Evolutionary conservation across 352 stramenopile species (phyloP).

Genomic region (Globisporangium apiculatum): DNA sequence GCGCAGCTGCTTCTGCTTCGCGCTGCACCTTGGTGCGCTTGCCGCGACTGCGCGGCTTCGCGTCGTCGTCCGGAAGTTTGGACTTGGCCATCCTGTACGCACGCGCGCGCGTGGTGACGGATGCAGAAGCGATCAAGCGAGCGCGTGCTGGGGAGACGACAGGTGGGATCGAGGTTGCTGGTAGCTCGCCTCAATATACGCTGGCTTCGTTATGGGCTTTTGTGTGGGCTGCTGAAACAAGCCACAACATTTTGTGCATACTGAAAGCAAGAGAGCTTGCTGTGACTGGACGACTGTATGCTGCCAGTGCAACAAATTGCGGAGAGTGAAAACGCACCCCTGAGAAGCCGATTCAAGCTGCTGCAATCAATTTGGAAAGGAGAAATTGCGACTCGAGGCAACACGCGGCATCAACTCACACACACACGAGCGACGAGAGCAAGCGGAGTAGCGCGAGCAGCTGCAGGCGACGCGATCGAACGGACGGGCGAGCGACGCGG

Average conservation of each 20-base stretch:
- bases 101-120: neutral
- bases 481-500: neutral
- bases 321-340: too few species aligned
- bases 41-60: conserved; percentile 43
- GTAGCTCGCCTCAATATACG: too few species aligned
- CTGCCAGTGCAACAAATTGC: neutral
- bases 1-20: conserved; percentile 23
- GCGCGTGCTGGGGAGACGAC: neutral
- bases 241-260: neutral
- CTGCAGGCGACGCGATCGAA: too few species aligned
- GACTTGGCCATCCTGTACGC: conserved; percentile 41
- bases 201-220: neutral
- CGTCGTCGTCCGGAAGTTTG: conserved; percentile 51
- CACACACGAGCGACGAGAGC: too few species aligned
- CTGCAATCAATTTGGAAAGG: too few species aligned
- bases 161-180: neutral
- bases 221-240: neutral
- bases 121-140: neutral
- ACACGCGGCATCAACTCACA: too few species aligned
- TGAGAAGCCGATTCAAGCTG: too few species aligned
- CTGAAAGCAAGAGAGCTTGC: neutral
- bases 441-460: too few species aligned
- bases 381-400: too few species aligned
- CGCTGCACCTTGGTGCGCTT: conserved; percentile 50
- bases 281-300: neutral